Base-by-base conservation (phyloP, 2,329 filamentous ascomycete species). In the Ophiostoma ulmi region DNA sequence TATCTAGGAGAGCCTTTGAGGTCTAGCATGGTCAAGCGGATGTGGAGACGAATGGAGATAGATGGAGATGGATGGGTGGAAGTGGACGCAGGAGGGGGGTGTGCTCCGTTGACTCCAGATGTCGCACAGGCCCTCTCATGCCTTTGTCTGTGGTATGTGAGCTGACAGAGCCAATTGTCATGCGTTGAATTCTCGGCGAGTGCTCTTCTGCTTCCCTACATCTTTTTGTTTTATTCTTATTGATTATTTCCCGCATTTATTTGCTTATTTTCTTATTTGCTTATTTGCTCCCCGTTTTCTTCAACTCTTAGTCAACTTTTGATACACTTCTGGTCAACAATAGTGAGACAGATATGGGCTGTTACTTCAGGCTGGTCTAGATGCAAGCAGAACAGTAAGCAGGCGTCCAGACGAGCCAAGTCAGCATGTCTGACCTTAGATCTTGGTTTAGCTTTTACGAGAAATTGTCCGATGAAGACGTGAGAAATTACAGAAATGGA, bases 71-170 rank as follows among this genome's bases (percentile, higher is more conserved):
- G 6, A 26, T 22, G 7, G 22, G 20, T 14, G 26, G 31, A 36
- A 14, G 31, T 63, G 31, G 58, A 35, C 14, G 22, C 3, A 13
- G 13, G 31, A 36, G 58, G 31, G 58, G 58, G 58, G 26, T 22
- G 58, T 63, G 26, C 58, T 35, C n/a, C 31, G 52, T 58, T 26
- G 52, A 48, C 31, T 35, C 31, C 14, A 44, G 44, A 5, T 26
- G 58, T 63, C 26, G 8, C 58, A 63, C 11, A 63, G 20, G 13
- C 14, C 26, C 26, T 31, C 58, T 36, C 31, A 1, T 36, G 31
- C 31, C 58, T 63, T 63, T 63, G 58, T 63, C 58, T 63, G 58
- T 36, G 58, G 58, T 31, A 63, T 63, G 58, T 8, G 31, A 63
- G 58, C 58, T 13, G 58, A 20, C 58, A 63, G 13, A 35, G 11